phyloP scores from a whole-genome alignment of 331 rosid species.

The Prunus yedoensis region DNA sequence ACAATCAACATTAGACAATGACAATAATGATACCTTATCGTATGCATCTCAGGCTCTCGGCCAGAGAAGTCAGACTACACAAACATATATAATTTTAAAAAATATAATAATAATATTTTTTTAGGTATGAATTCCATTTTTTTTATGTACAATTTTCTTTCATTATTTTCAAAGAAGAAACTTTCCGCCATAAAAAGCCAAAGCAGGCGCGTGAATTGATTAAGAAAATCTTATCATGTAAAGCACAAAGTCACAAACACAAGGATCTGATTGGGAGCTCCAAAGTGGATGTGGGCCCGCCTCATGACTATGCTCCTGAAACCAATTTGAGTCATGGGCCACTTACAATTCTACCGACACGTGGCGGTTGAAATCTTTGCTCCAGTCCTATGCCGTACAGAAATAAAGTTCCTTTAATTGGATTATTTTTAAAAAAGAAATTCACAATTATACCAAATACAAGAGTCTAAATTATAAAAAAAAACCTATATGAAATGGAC shows the following conservation, averaged over 20 bases:
- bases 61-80: neutral
- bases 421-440: too few species aligned
- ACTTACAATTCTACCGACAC: neutral
- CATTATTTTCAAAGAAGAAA: neutral
- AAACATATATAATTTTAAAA: neutral
- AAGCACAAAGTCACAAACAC: neutral
- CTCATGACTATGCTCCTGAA: neutral
- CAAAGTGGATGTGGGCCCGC: neutral
- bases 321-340: neutral
- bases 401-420: too few species aligned
- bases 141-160: neutral
- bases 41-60: neutral
- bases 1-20: neutral
- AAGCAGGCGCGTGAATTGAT: neutral
- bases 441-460: too few species aligned
- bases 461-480: too few species aligned
- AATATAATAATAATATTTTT: too few species aligned
- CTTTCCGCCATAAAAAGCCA: neutral
- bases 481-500: too few species aligned
- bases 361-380: neutral
- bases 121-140: neutral
- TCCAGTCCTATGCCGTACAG: neutral
- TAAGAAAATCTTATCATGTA: neutral
- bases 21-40: neutral
- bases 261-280: constrained; percentile 8